Base-by-base conservation (phyloP, 2,329 filamentous ascomycete genomes). In the Aureobasidium sp. region DNA sequence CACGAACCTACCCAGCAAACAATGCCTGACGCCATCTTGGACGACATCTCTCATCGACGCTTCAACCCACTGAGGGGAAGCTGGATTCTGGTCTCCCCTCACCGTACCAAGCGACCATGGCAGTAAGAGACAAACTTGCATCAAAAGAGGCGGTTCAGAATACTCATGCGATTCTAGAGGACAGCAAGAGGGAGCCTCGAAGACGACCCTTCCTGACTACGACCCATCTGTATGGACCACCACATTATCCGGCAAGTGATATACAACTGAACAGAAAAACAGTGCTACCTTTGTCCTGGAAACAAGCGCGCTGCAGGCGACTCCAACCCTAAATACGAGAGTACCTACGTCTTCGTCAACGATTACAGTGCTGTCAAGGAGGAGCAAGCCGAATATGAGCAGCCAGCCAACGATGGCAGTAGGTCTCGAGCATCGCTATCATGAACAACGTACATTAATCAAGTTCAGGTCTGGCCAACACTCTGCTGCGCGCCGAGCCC, bases 351-450 rank as follows among this genome's bases (percentile, higher is more conserved):
- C 42, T 99, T 99, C 71, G 89, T 97, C 68, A 99, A 99, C 71
- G 94, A 99, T 74, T 99, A 94, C 76, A 95, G 91, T 70, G 94
- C 94, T 1, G 93, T 99, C 56, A 97, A 96, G 77, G 92, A 97
- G 76, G 82, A 89, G 66, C 94, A 99, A 75, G 86, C 87, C 34
- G 86, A 90, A 52, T 99, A 97, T 75, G 75, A 78, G 23, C 78
- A 78, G 15, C 74, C 78, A 26, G 73, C 76, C n/a, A 73, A 79
- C 62, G 75, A 78, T 69, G 79, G 78, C 65, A 78, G 82, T 82
- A 71, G 65, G 76, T 62, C 9, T 20, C 5, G 12, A 17, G 13
- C 23, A 36, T 13, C 12, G 2, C 36, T 17, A 20, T 10, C 26
- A 29, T 9, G 23, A 17, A 39, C 8, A 29, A 17, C 32, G n/a